Percentiles rank a stretch among this genome's conserved stretches.
Conservation (phyloP, 768 basidiomycete species). For the Mycena epipterygia region DNA sequence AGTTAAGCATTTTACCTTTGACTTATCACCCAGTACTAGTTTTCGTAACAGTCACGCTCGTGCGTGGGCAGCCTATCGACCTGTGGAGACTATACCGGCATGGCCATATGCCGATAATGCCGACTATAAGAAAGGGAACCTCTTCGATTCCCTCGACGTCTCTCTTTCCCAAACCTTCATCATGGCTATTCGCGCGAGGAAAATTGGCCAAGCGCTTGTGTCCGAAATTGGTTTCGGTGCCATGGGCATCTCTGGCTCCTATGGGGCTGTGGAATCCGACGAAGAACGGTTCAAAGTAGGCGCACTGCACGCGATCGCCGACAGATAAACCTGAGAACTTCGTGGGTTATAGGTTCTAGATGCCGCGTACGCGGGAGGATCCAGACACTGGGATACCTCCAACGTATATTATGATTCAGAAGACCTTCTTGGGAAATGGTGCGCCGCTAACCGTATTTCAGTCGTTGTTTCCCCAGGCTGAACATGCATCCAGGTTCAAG, state of each 20-base stretch:
- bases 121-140: too few species aligned
- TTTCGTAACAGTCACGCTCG: too few species aligned
- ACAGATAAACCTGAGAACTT: too few species aligned
- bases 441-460: neutral
- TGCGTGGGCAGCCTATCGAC: too few species aligned
- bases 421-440: conserved; percentile 33
- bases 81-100: too few species aligned
- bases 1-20: too few species aligned
- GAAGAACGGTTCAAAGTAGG: conserved; percentile 66
- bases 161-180: conserved; percentile 8
- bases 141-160: too few species aligned
- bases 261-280: conserved; percentile 57
- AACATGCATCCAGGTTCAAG: conserved; percentile 56
- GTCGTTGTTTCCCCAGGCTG: too few species aligned
- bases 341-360: conserved; percentile 22
- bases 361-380: conserved; percentile 16
- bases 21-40: too few species aligned
- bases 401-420: conserved; percentile 26
- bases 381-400: conserved; percentile 9
- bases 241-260: conserved; percentile 62
- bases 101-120: too few species aligned
- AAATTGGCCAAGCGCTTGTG: conserved; percentile 49
- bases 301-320: too few species aligned
- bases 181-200: conserved; percentile 34
- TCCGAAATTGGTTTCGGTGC: conserved; percentile 65